phyloP scores from a whole-genome alignment of 2,329 filamentous ascomycete species.

The Macrophomina phaseolina region DNA sequence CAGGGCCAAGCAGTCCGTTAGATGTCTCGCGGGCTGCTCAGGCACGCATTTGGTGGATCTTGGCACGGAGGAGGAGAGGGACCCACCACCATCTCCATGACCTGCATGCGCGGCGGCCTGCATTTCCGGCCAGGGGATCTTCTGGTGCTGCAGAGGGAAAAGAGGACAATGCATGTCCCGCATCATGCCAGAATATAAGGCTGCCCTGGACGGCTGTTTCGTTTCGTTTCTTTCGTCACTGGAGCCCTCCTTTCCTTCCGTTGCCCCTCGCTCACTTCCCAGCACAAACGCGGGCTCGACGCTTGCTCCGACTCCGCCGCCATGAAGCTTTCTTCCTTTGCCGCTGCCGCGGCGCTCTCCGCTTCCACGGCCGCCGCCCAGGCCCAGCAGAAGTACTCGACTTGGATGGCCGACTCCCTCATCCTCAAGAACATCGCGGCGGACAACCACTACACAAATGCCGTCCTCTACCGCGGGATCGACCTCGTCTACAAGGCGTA shows the following conservation, averaged over 20 bases:
- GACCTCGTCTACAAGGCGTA: conserved; percentile 54
- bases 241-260: neutral
- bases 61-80: conserved; percentile 3
- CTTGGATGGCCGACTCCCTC: conserved; percentile 56
- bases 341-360: conserved; percentile 8
- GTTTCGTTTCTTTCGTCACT: neutral
- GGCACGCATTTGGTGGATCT: neutral
- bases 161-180: neutral
- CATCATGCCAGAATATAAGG: conserved; percentile 4
- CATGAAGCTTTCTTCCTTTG: conserved; percentile 11
- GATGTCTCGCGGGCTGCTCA: conserved; percentile 1
- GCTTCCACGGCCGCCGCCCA: neutral
- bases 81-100: neutral
- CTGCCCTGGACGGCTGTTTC: neutral
- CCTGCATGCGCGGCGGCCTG: conserved; percentile 9
- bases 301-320: neutral
- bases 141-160: neutral
- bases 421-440: conserved; percentile 48
- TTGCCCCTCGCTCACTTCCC: neutral
- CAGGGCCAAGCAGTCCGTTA: neutral
- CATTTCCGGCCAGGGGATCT: neutral
- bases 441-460: conserved; percentile 53
- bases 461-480: conserved; percentile 55
- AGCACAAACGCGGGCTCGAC: neutral
- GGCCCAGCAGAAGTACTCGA: conserved; percentile 37